Evolutionary conservation across 257 asterid genomes (phyloP), one percentile per base, ranked within the genome.

Genomic region (Solanum rostratum): DNA sequence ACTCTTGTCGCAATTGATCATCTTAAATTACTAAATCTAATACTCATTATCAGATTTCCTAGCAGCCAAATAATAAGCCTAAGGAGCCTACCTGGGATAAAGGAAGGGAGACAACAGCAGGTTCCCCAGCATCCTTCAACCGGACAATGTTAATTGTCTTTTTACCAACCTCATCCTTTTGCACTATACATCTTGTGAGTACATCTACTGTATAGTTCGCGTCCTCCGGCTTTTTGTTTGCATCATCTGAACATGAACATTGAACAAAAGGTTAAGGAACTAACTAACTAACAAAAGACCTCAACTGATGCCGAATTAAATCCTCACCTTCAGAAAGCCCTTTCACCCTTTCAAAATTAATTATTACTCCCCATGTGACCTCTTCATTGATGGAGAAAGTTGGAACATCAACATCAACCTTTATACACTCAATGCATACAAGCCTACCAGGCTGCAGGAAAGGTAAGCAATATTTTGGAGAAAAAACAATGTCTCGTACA

Each of bases 401-500:
- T 27, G 95, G 91, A 50, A 85, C 87, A 85, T 84, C 86, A 73
- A 91, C 96, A 60, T 88, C 93, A 76, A 63, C 79, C 88, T 88
- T 91, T 33, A 94, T 85, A 83, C 97, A 93, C 84, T 88, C 94
- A 81, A 97, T 41, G 50, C 93, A 89, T 54, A 93, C 93, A 83
- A 97, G 97, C 91, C 99, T 90, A 84, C 98, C 98, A 65, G 98
- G 98, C 92, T 97, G 98, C 86, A 97, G 88, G 89, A 94, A 97
- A 41, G 98, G 98, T 85, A 97, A 91, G 88, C 98, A 95, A 81
- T 94, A 84, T 86, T 93, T 95, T 46, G 98, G 97, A 86, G 97
- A 91, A 69, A 89, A 89, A 69, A 94, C 92, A 71, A 87, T 80
- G 79, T 89, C 94, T 12, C 90, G 93, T 9, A 92, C 88, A 53